A percentile compares a stretch with the other conserved stretches of the same genome.
These are phyloP conservation scores for Dillenia turbinata DNA, from an alignment of 164 flowering plant species.

Conservation along the genomic window DNA sequence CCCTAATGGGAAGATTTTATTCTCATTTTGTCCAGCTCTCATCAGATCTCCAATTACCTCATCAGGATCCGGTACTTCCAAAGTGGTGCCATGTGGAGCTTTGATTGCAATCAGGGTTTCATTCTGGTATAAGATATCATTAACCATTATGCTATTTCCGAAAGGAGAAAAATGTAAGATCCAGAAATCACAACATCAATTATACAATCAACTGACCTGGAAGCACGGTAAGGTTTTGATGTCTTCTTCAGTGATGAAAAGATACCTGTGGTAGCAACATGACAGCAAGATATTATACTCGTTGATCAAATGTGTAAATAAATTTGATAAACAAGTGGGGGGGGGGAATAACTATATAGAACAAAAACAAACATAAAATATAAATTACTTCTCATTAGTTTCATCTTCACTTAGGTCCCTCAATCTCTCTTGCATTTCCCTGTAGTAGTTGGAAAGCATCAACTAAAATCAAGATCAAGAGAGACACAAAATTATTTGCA, in stretches of 20 bases:
- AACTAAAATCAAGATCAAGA: constrained; percentile 12
- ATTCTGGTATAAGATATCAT: constrained; percentile 39
- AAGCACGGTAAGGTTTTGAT: constrained; percentile 89
- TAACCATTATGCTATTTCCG: neutral
- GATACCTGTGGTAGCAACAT: constrained; percentile 51
- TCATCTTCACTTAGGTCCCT: constrained; percentile 89
- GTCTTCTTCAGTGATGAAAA: constrained; percentile 94
- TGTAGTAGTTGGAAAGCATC: constrained; percentile 31
- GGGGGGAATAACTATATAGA: no score
- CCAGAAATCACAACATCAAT: constrained; percentile 2
- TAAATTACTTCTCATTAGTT: constrained; percentile 61
- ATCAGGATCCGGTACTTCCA: constrained; percentile 83
- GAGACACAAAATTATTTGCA: neutral
- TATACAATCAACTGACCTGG: constrained; percentile 41
- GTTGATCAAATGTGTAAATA: neutral
- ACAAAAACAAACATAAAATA: neutral
- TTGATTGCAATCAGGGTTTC: constrained; percentile 72
- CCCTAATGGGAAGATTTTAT: neutral
- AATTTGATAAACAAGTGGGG: neutral
- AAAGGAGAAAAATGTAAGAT: neutral
- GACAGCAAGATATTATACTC: neutral
- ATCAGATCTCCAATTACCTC: constrained; percentile 44
- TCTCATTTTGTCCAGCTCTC: neutral
- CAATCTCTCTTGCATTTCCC: constrained; percentile 90
- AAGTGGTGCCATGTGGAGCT: constrained; percentile 79